phyloP scores from a whole-genome alignment of 768 basidiomycete genomes.

The Trametes coccinea region DNA sequence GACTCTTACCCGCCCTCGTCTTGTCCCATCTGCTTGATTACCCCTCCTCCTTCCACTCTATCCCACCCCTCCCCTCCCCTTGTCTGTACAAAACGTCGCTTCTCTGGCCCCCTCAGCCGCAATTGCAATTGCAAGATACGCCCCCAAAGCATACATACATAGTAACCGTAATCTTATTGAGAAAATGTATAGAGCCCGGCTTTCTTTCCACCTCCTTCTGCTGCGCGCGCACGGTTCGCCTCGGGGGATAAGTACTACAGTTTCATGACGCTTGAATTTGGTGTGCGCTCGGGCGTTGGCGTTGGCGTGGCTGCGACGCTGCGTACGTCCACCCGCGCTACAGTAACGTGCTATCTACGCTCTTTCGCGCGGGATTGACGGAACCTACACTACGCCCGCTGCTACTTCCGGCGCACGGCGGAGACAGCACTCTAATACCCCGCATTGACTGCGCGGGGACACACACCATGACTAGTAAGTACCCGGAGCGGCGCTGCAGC shows the following conservation, averaged over 20 bases:
- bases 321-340: too few relatives aligned
- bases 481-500: too few relatives aligned
- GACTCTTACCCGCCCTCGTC: neutral
- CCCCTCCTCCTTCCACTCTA: neutral
- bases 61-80: neutral
- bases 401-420: neutral
- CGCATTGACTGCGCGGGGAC: too few relatives aligned
- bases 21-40: neutral
- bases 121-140: neutral
- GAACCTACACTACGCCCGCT: neutral
- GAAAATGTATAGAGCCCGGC: conserved; percentile 11
- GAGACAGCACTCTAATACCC: too few relatives aligned
- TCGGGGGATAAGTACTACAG: too few relatives aligned
- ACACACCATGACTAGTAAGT: too few relatives aligned
- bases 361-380: neutral
- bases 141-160: conserved; percentile 10
- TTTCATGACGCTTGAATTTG: too few relatives aligned
- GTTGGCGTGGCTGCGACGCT: too few relatives aligned
- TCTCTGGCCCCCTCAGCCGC: neutral
- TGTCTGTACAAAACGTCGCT: neutral
- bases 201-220: too few relatives aligned
- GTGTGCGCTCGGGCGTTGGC: too few relatives aligned
- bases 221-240: too few relatives aligned
- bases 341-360: too few relatives aligned
- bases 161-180: conserved; percentile 16